phyloP scores from a whole-genome alignment of 1,139 yeast genomes.

The Debaryomyces robertsiae region DNA sequence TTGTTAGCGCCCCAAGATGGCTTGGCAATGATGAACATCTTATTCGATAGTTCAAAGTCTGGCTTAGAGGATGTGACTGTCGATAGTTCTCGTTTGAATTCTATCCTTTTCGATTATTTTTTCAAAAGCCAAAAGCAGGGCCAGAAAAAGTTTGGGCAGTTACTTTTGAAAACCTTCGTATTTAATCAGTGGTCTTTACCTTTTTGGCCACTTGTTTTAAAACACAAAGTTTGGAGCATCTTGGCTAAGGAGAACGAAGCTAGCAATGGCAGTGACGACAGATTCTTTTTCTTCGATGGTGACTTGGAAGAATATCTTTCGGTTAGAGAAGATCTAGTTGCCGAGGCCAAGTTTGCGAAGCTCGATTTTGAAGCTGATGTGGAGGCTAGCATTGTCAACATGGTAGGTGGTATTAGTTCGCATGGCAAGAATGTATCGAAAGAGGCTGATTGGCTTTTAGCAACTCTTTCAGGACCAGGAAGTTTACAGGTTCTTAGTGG shows the following conservation, averaged over 20 bases:
- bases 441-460: slow-evolving; percentile 64
- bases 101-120: slow-evolving; percentile 29
- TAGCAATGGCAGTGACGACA: slow-evolving; percentile 29
- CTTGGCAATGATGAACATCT: slow-evolving; percentile 44
- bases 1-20: slow-evolving; percentile 71
- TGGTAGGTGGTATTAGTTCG: slow-evolving; percentile 48
- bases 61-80: slow-evolving; percentile 31
- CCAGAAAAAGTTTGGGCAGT: slow-evolving; percentile 41
- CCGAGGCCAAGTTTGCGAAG: slow-evolving; percentile 49
- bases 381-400: slow-evolving; percentile 55
- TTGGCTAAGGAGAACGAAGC: slow-evolving; percentile 25
- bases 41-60: slow-evolving; percentile 29
- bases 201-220: slow-evolving; percentile 35
- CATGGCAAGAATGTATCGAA: slow-evolving; percentile 52
- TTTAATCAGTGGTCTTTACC: slow-evolving; percentile 46
- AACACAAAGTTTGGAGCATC: slow-evolving; percentile 37
- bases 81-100: slow-evolving; percentile 31
- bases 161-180: slow-evolving; percentile 41
- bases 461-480: slow-evolving; percentile 39
- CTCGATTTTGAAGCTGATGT: slow-evolving; percentile 50
- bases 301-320: slow-evolving; percentile 33
- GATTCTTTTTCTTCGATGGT: slow-evolving; percentile 31
- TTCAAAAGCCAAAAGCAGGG: slow-evolving; percentile 33
- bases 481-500: slow-evolving; percentile 58
- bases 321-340: slow-evolving; percentile 46